Conservation (phyloP, 2,329 filamentous ascomycete species). For the Cladophialophora bantiana region DNA sequence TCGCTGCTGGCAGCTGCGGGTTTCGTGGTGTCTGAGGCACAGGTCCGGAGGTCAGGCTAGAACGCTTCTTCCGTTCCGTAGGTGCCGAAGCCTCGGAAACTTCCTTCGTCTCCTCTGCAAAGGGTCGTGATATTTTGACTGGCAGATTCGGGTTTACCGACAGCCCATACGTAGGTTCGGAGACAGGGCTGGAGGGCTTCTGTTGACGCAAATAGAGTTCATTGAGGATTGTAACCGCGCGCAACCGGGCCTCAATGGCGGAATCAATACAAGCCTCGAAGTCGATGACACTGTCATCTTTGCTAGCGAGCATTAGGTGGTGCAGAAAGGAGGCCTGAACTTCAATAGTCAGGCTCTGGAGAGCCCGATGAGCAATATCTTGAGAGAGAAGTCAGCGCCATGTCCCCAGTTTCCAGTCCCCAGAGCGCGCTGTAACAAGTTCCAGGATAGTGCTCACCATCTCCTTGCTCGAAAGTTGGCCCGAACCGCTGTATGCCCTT, state of each 20-base stretch:
- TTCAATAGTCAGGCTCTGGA: slow-evolving; percentile 32
- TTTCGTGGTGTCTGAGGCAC: not conserved
- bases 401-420: not conserved
- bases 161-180: slow-evolving; percentile 7
- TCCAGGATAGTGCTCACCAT: slow-evolving; percentile 19
- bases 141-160: not conserved
- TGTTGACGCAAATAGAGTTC: slow-evolving; percentile 32
- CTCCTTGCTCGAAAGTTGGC: slow-evolving; percentile 27
- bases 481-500: slow-evolving; percentile 29
- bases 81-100: not conserved
- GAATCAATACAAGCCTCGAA: slow-evolving; percentile 29
- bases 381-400: not conserved
- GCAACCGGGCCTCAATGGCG: slow-evolving; percentile 27
- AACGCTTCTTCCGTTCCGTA: not conserved
- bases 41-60: slow-evolving; percentile 14
- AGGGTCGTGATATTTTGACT: not conserved
- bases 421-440: not conserved
- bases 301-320: slow-evolving; percentile 26
- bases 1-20: not conserved
- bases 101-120: not conserved
- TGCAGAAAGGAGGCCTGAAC: slow-evolving; percentile 26
- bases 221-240: slow-evolving; percentile 31
- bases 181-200: slow-evolving; percentile 21
- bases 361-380: slow-evolving; percentile 31
- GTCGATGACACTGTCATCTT: slow-evolving; percentile 25